phyloP scores from a whole-genome alignment of 306 rosid species.

The Fagus sylvatica region DNA sequence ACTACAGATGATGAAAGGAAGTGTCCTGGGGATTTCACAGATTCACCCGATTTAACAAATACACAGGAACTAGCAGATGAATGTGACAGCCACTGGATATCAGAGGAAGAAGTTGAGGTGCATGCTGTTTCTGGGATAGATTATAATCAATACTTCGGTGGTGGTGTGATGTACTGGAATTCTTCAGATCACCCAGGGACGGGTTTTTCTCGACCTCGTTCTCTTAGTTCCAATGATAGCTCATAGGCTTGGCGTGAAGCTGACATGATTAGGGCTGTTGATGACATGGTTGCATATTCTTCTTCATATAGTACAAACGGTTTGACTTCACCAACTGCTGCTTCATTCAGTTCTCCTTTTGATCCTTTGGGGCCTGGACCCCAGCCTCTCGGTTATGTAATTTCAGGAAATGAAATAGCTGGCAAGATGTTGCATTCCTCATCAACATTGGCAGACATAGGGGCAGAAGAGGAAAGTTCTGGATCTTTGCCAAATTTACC shows the following conservation, averaged over 20 bases:
- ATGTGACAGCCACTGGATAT: conserved; percentile 80
- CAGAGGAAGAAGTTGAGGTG: conserved; percentile 91
- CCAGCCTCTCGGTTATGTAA: conserved; percentile 74
- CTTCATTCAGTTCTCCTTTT: conserved; percentile 70
- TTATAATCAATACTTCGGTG: conserved; percentile 92
- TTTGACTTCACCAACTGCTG: conserved; percentile 85
- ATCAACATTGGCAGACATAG: conserved; percentile 57
- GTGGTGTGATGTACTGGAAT: conserved; percentile 95
- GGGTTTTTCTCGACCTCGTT: conserved; percentile 94
- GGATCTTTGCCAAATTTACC: conserved; percentile 60
- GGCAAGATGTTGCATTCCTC: conserved; percentile 75
- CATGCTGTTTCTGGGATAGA: conserved; percentile 86
- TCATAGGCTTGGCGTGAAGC: conserved; percentile 96
- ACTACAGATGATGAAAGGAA: conserved; percentile 59
- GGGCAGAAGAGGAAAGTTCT: conserved; percentile 63
- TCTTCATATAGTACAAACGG: conserved; percentile 88
- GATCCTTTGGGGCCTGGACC: conserved; percentile 75
- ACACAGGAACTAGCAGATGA: conserved; percentile 71
- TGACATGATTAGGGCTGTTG: conserved; percentile 90
- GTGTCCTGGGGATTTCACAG: conserved; percentile 67
- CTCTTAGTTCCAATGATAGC: conserved; percentile 96
- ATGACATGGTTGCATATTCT: conserved; percentile 97
- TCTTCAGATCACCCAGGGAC: conserved; percentile 80
- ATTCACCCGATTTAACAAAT: conserved; percentile 60
- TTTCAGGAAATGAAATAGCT: conserved; percentile 75